Evolutionary conservation across 352 stramenopile genomes (phyloP).

Genomic region (Hyaloperonospora arabidopsidis): DNA sequence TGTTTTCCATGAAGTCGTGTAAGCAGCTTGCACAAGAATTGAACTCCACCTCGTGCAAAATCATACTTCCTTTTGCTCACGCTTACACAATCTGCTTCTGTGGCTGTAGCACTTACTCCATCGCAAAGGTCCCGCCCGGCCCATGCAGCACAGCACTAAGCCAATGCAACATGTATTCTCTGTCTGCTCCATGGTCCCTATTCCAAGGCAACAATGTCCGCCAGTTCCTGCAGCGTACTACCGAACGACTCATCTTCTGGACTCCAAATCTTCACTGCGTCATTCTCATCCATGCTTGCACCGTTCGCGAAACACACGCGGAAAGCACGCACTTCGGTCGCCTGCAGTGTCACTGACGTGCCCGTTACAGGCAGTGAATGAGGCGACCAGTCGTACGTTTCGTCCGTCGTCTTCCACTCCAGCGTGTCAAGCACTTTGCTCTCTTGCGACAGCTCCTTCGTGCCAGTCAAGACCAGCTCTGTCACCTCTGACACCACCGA

Average conservation of each 20-base stretch:
- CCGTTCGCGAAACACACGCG: constrained; percentile 47
- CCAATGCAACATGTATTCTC: no score
- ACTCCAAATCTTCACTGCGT: constrained; percentile 4
- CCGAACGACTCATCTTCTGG: constrained; percentile 20
- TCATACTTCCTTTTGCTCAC: constrained; percentile 1
- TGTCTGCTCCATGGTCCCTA: constrained; percentile 7
- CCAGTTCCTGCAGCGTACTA: constrained; percentile 22
- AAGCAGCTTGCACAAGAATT: not conserved
- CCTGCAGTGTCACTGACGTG: constrained; percentile 61
- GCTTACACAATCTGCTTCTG: not conserved
- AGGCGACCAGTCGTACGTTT: constrained; percentile 20
- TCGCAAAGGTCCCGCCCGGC: no score
- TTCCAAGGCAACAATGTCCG: constrained; percentile 32
- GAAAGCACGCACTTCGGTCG: constrained; percentile 93
- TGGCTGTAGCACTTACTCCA: constrained; percentile 15
- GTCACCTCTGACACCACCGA: constrained; percentile 49
- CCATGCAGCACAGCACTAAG: no score
- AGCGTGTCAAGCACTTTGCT: constrained; percentile 13
- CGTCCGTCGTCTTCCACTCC: constrained; percentile 39
- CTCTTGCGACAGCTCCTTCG: constrained; percentile 44
- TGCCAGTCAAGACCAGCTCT: constrained; percentile 87
- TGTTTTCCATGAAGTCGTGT: constrained; percentile 17
- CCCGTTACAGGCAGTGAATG: constrained; percentile 40
- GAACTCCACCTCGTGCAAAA: not conserved
- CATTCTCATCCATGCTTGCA: not conserved